These are phyloP conservation scores for Globisporangium perplexum DNA, from an alignment of 352 stramenopile species.

Conservation along the genomic window DNA sequence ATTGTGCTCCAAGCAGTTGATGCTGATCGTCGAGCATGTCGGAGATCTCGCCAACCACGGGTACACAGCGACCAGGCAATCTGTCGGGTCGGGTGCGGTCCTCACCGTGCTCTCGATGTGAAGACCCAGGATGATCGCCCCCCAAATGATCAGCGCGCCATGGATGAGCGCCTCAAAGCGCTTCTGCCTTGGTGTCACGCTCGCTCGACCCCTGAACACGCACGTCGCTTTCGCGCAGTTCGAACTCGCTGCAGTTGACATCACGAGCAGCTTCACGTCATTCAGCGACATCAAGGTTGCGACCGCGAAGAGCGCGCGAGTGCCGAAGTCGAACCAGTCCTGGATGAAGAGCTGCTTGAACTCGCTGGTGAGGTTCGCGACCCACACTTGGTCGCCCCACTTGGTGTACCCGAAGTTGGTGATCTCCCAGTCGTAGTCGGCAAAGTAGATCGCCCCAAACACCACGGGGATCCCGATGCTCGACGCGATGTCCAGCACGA, in stretches of 20 bases:
- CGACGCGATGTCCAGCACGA: constrained; percentile 3
- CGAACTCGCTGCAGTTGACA: background rate
- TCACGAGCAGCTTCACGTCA: constrained; percentile 12
- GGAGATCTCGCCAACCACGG: background rate
- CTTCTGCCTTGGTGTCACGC: background rate
- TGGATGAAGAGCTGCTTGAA: constrained; percentile 10
- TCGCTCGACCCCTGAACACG: background rate
- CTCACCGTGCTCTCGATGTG: background rate
- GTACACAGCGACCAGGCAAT: background rate
- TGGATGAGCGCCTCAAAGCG: constrained; percentile 1
- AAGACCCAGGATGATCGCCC: constrained; percentile 1
- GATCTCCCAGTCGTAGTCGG: background rate
- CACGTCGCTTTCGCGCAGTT: background rate
- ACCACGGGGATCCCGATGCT: background rate
- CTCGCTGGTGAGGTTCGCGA: constrained; percentile 8
- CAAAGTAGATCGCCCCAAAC: background rate
- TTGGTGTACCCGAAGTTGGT: background rate
- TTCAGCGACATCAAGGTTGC: constrained; percentile 3
- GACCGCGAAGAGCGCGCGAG: constrained; percentile 4
- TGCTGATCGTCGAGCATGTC: background rate
- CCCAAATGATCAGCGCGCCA: constrained; percentile 1
- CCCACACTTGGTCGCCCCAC: constrained; percentile 1
- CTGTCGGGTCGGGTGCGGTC: background rate
- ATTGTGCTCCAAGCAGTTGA: constrained; percentile 1
- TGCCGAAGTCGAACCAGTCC: constrained; percentile 8